These are phyloP conservation scores for Arthrobotrys pseudoclavata DNA, from an alignment of 2,329 filamentous ascomycete species.

Conservation along the genomic window DNA sequence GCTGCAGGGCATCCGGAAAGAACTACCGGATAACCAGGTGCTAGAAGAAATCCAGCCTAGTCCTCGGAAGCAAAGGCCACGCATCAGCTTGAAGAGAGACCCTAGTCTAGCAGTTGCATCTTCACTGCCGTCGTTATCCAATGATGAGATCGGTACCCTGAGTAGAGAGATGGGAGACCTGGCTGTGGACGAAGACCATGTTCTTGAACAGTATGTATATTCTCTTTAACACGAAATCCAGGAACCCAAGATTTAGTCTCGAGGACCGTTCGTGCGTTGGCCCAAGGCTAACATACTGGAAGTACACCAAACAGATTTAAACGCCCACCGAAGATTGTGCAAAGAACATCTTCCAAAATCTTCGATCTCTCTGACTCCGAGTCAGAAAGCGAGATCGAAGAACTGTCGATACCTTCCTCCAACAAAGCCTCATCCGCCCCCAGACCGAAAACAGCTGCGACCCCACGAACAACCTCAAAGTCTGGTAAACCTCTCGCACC, in stretches of 20 bases:
- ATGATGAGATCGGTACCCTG: slow-evolving; percentile 39
- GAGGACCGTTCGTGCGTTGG: too few species aligned
- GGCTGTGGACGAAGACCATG: slow-evolving; percentile 41
- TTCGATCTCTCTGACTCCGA: slow-evolving; percentile 53
- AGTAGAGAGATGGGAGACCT: slow-evolving; percentile 41
- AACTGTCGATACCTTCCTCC: background rate
- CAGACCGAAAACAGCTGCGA: background rate
- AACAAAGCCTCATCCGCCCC: background rate
- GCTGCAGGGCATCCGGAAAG: slow-evolving; percentile 3
- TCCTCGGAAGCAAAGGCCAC: slow-evolving; percentile 18
- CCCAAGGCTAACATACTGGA: slow-evolving; percentile 3
- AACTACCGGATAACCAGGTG: background rate
- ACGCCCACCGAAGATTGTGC: slow-evolving; percentile 44
- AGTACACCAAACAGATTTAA: slow-evolving; percentile 49
- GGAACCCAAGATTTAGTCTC: background rate
- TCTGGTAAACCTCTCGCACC: slow-evolving; percentile 32
- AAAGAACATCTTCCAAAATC: slow-evolving; percentile 44
- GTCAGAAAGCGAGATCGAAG: slow-evolving; percentile 18
- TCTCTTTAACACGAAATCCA: too few species aligned
- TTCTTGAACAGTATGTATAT: slow-evolving; percentile 46
- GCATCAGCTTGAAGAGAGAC: slow-evolving; percentile 23
- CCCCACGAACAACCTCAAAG: slow-evolving; percentile 35
- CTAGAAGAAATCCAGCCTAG: slow-evolving; percentile 21
- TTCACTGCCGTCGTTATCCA: slow-evolving; percentile 1
- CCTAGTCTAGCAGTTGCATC: slow-evolving; percentile 6